Percentiles rank a stretch among this genome's conserved stretches.
Evolutionary conservation across 257 asterid species (phyloP).

Genomic region (Ilex asprella): DNA sequence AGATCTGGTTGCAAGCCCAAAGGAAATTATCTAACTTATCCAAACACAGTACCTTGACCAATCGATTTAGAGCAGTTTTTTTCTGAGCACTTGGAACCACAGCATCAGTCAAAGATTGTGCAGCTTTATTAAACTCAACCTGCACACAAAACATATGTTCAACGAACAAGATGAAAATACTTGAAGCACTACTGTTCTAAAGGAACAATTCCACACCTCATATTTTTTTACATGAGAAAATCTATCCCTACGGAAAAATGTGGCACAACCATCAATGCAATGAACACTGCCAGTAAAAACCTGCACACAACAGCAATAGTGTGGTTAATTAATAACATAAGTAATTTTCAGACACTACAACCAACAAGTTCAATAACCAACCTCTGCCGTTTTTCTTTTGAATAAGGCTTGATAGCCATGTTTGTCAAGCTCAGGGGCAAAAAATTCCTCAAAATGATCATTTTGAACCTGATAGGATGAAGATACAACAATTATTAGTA

Average conservation of each 20-base stretch:
- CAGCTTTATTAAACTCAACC: constrained; percentile 99
- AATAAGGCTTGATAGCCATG: constrained; percentile 91
- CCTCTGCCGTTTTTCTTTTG: constrained; percentile 84
- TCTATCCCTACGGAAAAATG: constrained; percentile 96
- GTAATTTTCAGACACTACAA: constrained; percentile 1
- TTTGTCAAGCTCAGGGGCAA: constrained; percentile 93
- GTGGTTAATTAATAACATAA: constrained; percentile 13
- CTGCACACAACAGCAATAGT: constrained; percentile 32
- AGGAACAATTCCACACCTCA: constrained; percentile 48
- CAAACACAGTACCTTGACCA: constrained; percentile 58
- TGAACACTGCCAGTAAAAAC: constrained; percentile 52
- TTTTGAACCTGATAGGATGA: constrained; percentile 66
- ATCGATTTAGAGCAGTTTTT: constrained; percentile 68
- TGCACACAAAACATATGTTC: constrained; percentile 21
- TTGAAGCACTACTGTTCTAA: background rate
- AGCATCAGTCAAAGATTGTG: constrained; percentile 89
- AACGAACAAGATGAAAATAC: constrained; percentile 9
- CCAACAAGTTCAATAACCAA: constrained; percentile 26
- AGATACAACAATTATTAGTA: background rate
- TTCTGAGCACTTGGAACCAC: constrained; percentile 71
- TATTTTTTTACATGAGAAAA: constrained; percentile 91
- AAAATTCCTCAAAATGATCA: constrained; percentile 89
- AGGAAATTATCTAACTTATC: background rate
- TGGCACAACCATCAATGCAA: constrained; percentile 88
- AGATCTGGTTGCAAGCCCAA: too few relatives aligned